Percentiles rank a stretch among this genome's conserved stretches.
Conservation (phyloP, 169 alveolate genomes). For the Ophryocystis elektroscirrha region DNA sequence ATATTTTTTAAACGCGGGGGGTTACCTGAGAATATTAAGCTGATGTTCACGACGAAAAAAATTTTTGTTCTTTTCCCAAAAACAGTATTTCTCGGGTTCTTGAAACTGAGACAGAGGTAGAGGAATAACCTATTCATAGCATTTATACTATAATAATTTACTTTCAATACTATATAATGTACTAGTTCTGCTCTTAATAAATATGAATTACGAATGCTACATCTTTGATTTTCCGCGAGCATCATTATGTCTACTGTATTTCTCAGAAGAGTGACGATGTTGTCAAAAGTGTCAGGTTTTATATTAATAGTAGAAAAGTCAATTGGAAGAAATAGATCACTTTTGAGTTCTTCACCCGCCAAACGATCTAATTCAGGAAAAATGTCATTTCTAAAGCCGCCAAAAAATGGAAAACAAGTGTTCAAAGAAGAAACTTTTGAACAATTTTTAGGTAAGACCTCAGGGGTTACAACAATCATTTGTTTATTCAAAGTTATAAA, state of each 20-base stretch:
- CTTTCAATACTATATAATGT: constrained; percentile 5
- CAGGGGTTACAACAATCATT: constrained; percentile 9
- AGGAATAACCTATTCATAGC: constrained; percentile 4
- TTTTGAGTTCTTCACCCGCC: constrained; percentile 15
- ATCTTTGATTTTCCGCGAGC: constrained; percentile 11
- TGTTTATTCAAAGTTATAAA: constrained; percentile 7
- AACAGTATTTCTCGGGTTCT: not conserved
- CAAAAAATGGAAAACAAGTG: constrained; percentile 15
- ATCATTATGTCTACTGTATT: constrained; percentile 8
- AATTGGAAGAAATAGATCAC: constrained; percentile 6
- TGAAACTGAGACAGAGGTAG: constrained; percentile 9
- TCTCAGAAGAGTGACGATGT: constrained; percentile 4
- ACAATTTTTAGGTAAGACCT: not conserved
- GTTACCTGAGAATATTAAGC: constrained; percentile 6
- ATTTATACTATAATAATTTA: not conserved
- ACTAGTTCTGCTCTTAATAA: constrained; percentile 5
- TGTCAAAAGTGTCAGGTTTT: not conserved
- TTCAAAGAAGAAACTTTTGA: not conserved
- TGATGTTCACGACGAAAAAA: constrained; percentile 8
- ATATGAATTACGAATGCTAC: not conserved
- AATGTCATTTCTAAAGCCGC: constrained; percentile 27
- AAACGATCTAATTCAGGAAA: constrained; percentile 10
- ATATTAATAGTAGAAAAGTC: constrained; percentile 2
- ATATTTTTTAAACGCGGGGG: not conserved
- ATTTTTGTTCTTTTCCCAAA: constrained; percentile 5